These are phyloP conservation scores for Pichia sp. DNA, from an alignment of 1,139 yeast species.

Conservation along the genomic window DNA sequence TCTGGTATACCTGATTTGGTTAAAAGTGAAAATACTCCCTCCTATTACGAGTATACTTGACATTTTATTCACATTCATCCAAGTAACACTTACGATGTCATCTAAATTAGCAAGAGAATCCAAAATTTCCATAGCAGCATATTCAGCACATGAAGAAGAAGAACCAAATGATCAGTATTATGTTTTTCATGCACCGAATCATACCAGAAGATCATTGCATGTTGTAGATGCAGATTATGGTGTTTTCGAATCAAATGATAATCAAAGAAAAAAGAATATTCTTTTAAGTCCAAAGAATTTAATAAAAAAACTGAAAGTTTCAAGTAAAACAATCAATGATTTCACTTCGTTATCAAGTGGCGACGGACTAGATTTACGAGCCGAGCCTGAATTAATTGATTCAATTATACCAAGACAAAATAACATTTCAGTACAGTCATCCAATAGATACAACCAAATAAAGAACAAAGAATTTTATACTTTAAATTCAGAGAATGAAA, in stretches of 20 bases:
- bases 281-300: constrained; percentile 1
- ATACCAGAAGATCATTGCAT: constrained; percentile 1
- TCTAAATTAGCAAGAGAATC: background rate
- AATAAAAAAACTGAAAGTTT: background rate
- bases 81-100: background rate
- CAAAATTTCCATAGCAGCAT: background rate
- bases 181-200: constrained; percentile 1
- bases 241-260: constrained; percentile 9
- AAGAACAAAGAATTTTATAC: background rate
- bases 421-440: background rate
- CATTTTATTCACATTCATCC: background rate
- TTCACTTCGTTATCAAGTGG: background rate
- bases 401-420: background rate
- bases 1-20: background rate
- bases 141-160: background rate
- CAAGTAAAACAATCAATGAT: background rate
- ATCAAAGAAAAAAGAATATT: background rate
- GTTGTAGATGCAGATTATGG: constrained; percentile 16
- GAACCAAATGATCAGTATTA: constrained; percentile 1
- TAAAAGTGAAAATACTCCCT: background rate
- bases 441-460: background rate
- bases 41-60: background rate
- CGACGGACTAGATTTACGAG: constrained; percentile 4
- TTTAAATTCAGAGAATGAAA: background rate
- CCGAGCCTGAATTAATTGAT: constrained; percentile 15